Evolutionary conservation across 2,329 filamentous ascomycete genomes (phyloP).

Genomic region (Phyllosticta citriasiana): DNA sequence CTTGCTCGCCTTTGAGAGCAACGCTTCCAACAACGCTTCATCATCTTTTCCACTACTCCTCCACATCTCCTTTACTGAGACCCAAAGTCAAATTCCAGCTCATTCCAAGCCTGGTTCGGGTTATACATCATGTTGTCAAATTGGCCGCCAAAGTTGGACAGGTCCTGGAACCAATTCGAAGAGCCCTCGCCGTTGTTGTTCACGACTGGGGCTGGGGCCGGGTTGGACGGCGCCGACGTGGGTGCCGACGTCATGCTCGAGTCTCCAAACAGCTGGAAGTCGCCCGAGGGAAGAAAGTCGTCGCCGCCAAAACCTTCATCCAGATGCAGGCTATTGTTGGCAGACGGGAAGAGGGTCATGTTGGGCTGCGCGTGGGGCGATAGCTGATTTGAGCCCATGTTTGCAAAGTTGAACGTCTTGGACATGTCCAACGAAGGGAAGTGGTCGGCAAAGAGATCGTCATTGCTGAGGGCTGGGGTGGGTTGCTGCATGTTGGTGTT

Average conservation of each 20-base stretch:
- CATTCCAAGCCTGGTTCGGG: background rate
- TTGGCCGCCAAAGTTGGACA: slow-evolving; percentile 27
- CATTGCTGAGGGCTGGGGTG: slow-evolving; percentile 32
- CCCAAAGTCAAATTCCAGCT: slow-evolving; percentile 3
- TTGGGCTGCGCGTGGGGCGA: slow-evolving; percentile 61
- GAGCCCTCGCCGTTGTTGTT: slow-evolving; percentile 18
- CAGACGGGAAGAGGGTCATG: slow-evolving; percentile 59
- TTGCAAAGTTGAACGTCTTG: background rate
- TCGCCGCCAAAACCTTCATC: slow-evolving; percentile 51
- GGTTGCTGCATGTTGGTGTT: slow-evolving; percentile 47
- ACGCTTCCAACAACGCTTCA: background rate
- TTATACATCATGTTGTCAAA: slow-evolving; percentile 18
- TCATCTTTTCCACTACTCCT: background rate
- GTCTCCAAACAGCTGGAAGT: slow-evolving; percentile 47
- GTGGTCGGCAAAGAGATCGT: slow-evolving; percentile 26
- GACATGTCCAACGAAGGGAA: slow-evolving; percentile 4
- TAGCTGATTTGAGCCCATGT: slow-evolving; percentile 35
- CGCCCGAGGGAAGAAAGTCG: slow-evolving; percentile 32
- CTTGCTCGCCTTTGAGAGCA: background rate
- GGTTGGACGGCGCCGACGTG: slow-evolving; percentile 29
- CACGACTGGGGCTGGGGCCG: background rate
- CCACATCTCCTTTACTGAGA: background rate
- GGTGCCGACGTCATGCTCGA: background rate
- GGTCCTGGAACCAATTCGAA: slow-evolving; percentile 29
- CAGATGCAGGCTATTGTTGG: slow-evolving; percentile 44